A percentile compares a stretch with the other conserved stretches of the same genome.
These are phyloP conservation scores for Diplogelasinospora grovesii DNA, from an alignment of 495 filamentous ascomycete genomes.

Conservation along the genomic window DNA sequence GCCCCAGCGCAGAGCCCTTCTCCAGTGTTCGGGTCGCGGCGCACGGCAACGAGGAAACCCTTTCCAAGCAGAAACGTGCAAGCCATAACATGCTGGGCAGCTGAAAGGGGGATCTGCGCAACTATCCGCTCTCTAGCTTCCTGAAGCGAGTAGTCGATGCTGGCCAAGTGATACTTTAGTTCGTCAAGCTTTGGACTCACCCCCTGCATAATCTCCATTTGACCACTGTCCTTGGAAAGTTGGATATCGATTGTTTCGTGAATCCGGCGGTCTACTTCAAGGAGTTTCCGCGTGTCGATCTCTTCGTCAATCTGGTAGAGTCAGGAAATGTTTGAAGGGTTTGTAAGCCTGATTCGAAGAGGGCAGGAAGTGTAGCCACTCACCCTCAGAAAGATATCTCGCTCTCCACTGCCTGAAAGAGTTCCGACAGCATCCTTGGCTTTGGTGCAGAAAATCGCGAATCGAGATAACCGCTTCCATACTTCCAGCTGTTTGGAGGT, in stretches of 20 bases:
- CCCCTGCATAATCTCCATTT: conserved; percentile 65
- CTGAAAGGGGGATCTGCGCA: conserved; percentile 53
- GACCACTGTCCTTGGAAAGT: conserved; percentile 63
- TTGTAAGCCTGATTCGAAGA: too few relatives aligned
- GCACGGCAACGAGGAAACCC: conserved; percentile 79
- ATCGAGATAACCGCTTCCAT: conserved; percentile 59
- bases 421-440: conserved; percentile 61
- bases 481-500: conserved; percentile 54
- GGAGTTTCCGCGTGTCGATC: conserved; percentile 49
- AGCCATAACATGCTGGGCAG: conserved; percentile 46
- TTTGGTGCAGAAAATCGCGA: conserved; percentile 52
- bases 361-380: background rate
- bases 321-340: conserved; percentile 1
- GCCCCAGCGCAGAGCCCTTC: conserved; percentile 61
- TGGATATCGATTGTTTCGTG: conserved; percentile 77
- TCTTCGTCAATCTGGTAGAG: conserved; percentile 26
- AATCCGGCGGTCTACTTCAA: conserved; percentile 62
- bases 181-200: conserved; percentile 71
- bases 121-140: conserved; percentile 57
- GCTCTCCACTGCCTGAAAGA: conserved; percentile 46
- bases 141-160: conserved; percentile 65
- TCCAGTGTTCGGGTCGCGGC: conserved; percentile 53
- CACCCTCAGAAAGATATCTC: conserved; percentile 57
- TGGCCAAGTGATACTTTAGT: conserved; percentile 70
- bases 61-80: conserved; percentile 87